Percentiles rank a stretch among this genome's conserved stretches.
These are phyloP conservation scores for Kodamaea kaohsiungensis DNA, from an alignment of 805 yeast genomes.

Conservation along the genomic window DNA sequence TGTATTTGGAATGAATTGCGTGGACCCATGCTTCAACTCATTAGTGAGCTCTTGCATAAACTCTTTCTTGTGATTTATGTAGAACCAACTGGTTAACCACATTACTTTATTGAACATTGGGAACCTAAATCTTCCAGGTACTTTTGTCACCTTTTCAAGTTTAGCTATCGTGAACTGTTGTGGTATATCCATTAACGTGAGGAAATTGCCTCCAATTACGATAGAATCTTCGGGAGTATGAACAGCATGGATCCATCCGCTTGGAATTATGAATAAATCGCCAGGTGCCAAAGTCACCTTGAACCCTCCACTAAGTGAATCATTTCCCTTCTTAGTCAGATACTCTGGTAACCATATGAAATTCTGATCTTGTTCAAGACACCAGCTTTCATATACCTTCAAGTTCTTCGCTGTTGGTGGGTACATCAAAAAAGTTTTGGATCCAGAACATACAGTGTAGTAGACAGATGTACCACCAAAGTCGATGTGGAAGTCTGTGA, in stretches of 20 bases:
- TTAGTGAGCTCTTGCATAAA: neutral
- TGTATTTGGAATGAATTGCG: neutral
- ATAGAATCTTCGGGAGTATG: constrained; percentile 78
- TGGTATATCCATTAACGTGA: constrained; percentile 62
- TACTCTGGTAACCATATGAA: constrained; percentile 64
- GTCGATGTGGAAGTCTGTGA: constrained; percentile 89
- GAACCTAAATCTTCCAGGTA: constrained; percentile 73
- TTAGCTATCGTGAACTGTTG: constrained; percentile 62
- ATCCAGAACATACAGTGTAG: constrained; percentile 77
- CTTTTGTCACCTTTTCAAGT: constrained; percentile 68
- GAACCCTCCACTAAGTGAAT: constrained; percentile 41
- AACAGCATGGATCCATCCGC: constrained; percentile 94
- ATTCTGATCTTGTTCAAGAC: constrained; percentile 62
- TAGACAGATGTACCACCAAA: constrained; percentile 93
- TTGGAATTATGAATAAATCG: constrained; percentile 79
- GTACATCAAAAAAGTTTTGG: constrained; percentile 70
- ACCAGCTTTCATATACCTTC: constrained; percentile 68
- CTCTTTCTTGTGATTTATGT: neutral
- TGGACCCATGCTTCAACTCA: too few relatives aligned
- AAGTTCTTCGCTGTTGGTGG: constrained; percentile 75
- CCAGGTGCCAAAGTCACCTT: constrained; percentile 58
- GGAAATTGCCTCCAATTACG: constrained; percentile 85
- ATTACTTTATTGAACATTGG: constrained; percentile 73
- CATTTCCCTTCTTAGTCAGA: constrained; percentile 20
- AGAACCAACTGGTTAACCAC: constrained; percentile 57